These are phyloP conservation scores for Fusarium cyanostomum DNA, from an alignment of 2,329 filamentous ascomycete species.

Conservation along the genomic window DNA sequence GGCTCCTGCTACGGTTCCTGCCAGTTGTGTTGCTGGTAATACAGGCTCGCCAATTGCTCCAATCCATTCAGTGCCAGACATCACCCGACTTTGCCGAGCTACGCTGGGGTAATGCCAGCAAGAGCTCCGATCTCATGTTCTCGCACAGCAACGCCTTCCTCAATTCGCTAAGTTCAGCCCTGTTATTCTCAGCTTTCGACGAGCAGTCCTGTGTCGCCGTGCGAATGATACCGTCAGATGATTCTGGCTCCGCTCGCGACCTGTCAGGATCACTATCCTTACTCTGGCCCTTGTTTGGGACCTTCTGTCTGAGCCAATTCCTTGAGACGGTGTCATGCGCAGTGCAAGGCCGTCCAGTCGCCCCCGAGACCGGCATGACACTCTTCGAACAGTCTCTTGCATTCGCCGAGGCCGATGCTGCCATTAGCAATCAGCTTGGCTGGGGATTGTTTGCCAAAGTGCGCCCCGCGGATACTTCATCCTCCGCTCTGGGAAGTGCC, in stretches of 20 bases:
- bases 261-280: constrained; percentile 81
- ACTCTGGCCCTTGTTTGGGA: constrained; percentile 79
- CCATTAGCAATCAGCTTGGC: constrained; percentile 81
- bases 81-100: constrained; percentile 75
- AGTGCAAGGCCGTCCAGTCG: constrained; percentile 80
- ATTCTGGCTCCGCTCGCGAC: constrained; percentile 60
- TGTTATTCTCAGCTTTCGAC: constrained; percentile 80
- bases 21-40: constrained; percentile 75
- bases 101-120: constrained; percentile 74
- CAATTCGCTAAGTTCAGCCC: constrained; percentile 73
- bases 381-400: constrained; percentile 95
- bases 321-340: constrained; percentile 89
- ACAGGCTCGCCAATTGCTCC: constrained; percentile 76
- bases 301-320: constrained; percentile 80
- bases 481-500: constrained; percentile 39
- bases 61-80: constrained; percentile 92
- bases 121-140: constrained; percentile 74
- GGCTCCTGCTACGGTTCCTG: constrained; percentile 73
- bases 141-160: constrained; percentile 74
- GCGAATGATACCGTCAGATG: constrained; percentile 70
- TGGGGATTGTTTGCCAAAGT: constrained; percentile 70
- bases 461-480: constrained; percentile 46
- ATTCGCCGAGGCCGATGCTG: constrained; percentile 93
- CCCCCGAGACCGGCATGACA: constrained; percentile 93
- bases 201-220: constrained; percentile 78